Conservation (phyloP, 495 filamentous ascomycete genomes). For the Parachaetomium inaequale region DNA sequence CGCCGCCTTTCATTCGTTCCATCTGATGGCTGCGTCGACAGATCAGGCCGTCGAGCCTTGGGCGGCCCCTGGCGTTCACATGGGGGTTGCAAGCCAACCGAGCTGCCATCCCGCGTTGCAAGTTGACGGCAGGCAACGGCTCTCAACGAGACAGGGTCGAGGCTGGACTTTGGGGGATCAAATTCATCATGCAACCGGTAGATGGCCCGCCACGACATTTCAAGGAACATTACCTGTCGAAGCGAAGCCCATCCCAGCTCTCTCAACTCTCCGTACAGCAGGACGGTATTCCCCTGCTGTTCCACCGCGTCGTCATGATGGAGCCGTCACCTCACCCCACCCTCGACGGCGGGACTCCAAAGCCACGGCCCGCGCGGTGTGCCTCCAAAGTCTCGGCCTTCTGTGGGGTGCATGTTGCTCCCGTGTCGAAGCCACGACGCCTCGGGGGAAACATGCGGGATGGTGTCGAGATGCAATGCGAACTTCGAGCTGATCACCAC, state of each 20-base stretch:
- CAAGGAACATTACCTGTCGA: too few relatives aligned
- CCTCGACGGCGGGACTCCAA: background rate
- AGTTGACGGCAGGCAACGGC: background rate
- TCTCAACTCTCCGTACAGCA: too few relatives aligned
- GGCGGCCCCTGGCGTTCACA: background rate
- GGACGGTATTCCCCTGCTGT: too few relatives aligned
- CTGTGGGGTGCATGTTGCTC: background rate
- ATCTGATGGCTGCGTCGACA: background rate
- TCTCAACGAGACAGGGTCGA: background rate
- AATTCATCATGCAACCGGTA: too few relatives aligned
- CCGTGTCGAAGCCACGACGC: background rate
- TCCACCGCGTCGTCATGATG: background rate
- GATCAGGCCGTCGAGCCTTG: background rate
- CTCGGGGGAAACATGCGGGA: too few relatives aligned
- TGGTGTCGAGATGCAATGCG: background rate
- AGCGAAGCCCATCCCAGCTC: too few relatives aligned
- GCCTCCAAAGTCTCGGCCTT: background rate
- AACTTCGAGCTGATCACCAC: background rate
- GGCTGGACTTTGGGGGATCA: too few relatives aligned
- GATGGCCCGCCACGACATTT: too few relatives aligned
- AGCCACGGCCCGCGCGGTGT: background rate
- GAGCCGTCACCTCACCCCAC: background rate
- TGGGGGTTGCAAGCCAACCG: background rate
- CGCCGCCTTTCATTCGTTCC: background rate
- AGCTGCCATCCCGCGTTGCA: background rate